Base-by-base conservation (phyloP, 2,329 filamentous ascomycete genomes). In the Penicillium occitanis region DNA sequence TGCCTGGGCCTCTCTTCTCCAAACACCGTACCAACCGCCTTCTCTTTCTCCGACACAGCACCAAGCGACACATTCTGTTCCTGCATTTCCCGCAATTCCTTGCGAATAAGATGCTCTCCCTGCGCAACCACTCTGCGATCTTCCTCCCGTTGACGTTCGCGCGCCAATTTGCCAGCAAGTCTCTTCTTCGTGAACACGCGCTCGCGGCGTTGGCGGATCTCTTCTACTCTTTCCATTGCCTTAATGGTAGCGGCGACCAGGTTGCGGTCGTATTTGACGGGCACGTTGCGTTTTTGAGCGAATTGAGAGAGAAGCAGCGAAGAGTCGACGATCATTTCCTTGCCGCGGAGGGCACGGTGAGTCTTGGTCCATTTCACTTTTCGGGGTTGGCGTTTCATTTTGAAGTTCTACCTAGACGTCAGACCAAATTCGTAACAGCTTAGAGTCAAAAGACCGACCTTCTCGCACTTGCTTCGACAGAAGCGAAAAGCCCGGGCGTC, bases 291-390 rank as follows among this genome's bases (percentile, higher is more conserved):
- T 76, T 92, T 91, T 71, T 92, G 91, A 69, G 92, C 91, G 82
- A 98, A 97, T 76, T 92, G 90, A 42, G 78, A 80, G 19, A 82
- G 75, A 28, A 82, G 74, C 68, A 99, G 89, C 37, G 94, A 97
- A 74, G 88, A 91, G 85, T 99, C 95, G 80, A 98, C 93, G 66
- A 91, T 91, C 92, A 96, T 89, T 80, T 88, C 87, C 83, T 93
- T 96, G 82, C 92, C 92, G 66, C 91, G 90, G 19, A 90, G 87
- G 77, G 90, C 90, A 75, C 93, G 90, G 86, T 93, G 94, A 62
- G 92, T 89, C 85, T 97, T 97, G 69, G 94, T 97, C 95, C 94
- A 97, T 81, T 93, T 95, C 73, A 98, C 87, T 81, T 97, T 97
- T 78, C 94, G 89, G 42, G 94, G 93, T 82, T 98, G 97, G 71